Evolutionary conservation across 495 filamentous ascomycete genomes (phyloP).

Genomic region (Penicillium pancosmium): DNA sequence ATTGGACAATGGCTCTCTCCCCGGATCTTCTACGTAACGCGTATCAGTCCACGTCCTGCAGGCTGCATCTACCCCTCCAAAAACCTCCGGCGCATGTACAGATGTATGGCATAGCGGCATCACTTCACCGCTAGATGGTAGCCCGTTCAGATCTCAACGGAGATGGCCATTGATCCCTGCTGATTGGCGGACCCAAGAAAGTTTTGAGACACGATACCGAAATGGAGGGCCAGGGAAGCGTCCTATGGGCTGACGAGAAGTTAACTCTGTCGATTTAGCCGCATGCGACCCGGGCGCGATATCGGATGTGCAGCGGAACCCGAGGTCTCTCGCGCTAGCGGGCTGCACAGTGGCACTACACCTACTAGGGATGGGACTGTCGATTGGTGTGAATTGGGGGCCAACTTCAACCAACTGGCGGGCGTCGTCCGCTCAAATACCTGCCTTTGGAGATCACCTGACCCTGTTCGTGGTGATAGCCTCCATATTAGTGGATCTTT

Average conservation of each 20-base stretch:
- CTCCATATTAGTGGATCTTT: not conserved
- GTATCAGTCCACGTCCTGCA: not conserved
- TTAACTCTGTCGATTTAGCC: slow-evolving; percentile 10
- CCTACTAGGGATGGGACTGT: not conserved
- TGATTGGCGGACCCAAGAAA: slow-evolving; percentile 18
- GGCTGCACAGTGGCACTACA: slow-evolving; percentile 1
- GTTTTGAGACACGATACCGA: slow-evolving; percentile 11
- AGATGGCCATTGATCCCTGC: not conserved
- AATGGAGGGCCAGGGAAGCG: slow-evolving; percentile 28
- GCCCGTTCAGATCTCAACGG: slow-evolving; percentile 16
- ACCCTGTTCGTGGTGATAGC: not conserved
- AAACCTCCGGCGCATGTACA: slow-evolving; percentile 8
- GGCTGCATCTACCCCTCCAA: slow-evolving; percentile 1
- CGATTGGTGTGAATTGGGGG: not conserved
- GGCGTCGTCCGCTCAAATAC: not conserved
- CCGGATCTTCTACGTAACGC: not conserved
- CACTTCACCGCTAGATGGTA: slow-evolving; percentile 35
- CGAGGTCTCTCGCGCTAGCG: slow-evolving; percentile 10
- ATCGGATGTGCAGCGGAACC: slow-evolving; percentile 6
- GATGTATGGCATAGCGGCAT: slow-evolving; percentile 16
- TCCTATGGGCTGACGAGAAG: slow-evolving; percentile 22
- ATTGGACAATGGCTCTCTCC: not conserved
- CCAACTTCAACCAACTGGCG: not conserved
- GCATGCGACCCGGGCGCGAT: slow-evolving; percentile 11
- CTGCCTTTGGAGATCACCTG: slow-evolving; percentile 1